These are phyloP conservation scores for Wakefieldia striispora DNA, from an alignment of 768 basidiomycete species.

Conservation along the genomic window DNA sequence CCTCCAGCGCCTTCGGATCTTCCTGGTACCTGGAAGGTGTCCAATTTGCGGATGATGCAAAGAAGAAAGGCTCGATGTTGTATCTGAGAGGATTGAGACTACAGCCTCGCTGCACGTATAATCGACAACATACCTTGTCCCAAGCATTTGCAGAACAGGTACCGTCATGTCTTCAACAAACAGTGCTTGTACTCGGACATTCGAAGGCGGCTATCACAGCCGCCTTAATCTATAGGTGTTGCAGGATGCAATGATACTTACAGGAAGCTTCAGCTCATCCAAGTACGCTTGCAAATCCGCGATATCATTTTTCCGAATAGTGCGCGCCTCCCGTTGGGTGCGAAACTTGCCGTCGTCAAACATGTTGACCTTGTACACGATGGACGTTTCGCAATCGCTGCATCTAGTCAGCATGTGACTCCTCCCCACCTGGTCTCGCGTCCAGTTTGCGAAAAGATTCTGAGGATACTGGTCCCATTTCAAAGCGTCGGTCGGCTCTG, in stretches of 20 bases:
- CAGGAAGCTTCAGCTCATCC: constrained; percentile 24
- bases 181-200: constrained; percentile 33
- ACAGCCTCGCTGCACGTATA: no score
- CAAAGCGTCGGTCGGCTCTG: not conserved
- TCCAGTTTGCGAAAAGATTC: constrained; percentile 54
- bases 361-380: constrained; percentile 19
- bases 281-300: constrained; percentile 25
- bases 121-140: constrained; percentile 32
- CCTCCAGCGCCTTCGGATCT: constrained; percentile 28
- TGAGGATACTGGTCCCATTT: constrained; percentile 47
- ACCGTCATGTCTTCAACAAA: constrained; percentile 38
- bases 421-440: constrained; percentile 37
- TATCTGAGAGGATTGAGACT: constrained; percentile 29
- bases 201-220: constrained; percentile 21
- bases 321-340: constrained; percentile 7
- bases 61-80: constrained; percentile 44
- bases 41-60: constrained; percentile 41
- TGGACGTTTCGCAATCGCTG: constrained; percentile 12
- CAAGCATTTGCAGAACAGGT: constrained; percentile 39
- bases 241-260: constrained; percentile 11
- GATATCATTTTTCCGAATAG: constrained; percentile 13
- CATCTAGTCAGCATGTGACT: constrained; percentile 33
- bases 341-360: constrained; percentile 18
- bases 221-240: not conserved
- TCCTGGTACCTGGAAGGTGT: constrained; percentile 44